These are phyloP conservation scores for Komagataea norvegica DNA, from an alignment of 1,139 yeast genomes.

Conservation along the genomic window DNA sequence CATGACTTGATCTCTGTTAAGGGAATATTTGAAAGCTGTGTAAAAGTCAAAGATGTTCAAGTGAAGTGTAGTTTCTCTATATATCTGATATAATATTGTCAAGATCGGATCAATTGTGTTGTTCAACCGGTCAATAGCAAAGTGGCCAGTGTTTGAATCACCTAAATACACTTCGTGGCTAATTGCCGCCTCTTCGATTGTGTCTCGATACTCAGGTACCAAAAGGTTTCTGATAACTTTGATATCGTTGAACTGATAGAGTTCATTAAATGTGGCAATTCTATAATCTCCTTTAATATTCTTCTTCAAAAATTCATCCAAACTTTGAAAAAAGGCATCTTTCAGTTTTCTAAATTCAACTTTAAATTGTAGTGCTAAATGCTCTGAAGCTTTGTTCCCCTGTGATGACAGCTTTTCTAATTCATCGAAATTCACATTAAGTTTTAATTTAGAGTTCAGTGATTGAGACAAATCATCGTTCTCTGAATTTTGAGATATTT, in stretches of 20 bases:
- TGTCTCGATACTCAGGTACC: slow-evolving; percentile 21
- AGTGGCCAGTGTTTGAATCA: slow-evolving; percentile 15
- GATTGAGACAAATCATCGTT: slow-evolving; percentile 13
- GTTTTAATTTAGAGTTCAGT: slow-evolving; percentile 13
- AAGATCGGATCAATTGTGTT: slow-evolving; percentile 44
- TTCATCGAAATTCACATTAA: slow-evolving; percentile 4
- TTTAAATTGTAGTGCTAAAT: slow-evolving; percentile 16
- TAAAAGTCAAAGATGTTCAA: slow-evolving; percentile 78
- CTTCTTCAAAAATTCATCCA: slow-evolving; percentile 19
- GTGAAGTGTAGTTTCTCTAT: slow-evolving; percentile 73
- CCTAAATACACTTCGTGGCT: slow-evolving; percentile 22
- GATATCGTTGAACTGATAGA: slow-evolving; percentile 19
- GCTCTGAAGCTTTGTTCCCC: background rate
- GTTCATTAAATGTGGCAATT: slow-evolving; percentile 20
- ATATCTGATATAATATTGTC: slow-evolving; percentile 58
- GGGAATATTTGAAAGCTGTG: slow-evolving; percentile 58
- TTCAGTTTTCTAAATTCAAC: slow-evolving; percentile 22
- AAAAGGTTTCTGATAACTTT: slow-evolving; percentile 18
- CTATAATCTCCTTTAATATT: slow-evolving; percentile 14
- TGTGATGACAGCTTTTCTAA: background rate
- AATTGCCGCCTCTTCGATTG: slow-evolving; percentile 22
- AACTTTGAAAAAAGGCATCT: slow-evolving; percentile 14
- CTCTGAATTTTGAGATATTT: slow-evolving; percentile 6
- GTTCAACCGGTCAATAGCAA: slow-evolving; percentile 21
- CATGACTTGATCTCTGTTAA: slow-evolving; percentile 39